Conservation (phyloP, 768 basidiomycete genomes). For the Mrakia hoshinonis region DNA sequence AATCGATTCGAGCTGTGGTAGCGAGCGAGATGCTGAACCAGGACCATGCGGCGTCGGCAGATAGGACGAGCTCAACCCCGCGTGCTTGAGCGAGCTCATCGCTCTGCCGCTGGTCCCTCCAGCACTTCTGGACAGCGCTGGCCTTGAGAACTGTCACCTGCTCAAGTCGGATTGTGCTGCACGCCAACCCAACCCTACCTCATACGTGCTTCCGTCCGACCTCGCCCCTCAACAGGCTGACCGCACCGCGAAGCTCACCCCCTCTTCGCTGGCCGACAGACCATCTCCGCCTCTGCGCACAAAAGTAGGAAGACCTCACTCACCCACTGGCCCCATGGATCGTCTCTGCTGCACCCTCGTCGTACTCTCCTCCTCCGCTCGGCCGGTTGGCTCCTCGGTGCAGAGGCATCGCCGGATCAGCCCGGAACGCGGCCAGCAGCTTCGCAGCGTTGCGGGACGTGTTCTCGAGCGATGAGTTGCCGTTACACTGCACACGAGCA, state of each 20-base stretch:
- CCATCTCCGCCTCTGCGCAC: neutral
- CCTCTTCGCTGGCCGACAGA: neutral
- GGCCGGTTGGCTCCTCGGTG: slow-evolving; percentile 19
- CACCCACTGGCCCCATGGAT: slow-evolving; percentile 25
- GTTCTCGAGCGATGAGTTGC: slow-evolving; percentile 55
- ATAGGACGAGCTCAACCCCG: too few relatives aligned
- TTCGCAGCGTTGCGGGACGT: slow-evolving; percentile 63
- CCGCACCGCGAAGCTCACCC: too few relatives aligned
- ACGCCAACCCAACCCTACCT: too few relatives aligned
- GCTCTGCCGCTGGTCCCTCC: too few relatives aligned
- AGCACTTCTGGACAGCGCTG: too few relatives aligned
- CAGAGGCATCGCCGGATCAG: neutral
- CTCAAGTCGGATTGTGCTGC: too few relatives aligned
- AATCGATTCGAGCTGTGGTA: neutral
- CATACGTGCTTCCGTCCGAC: too few relatives aligned
- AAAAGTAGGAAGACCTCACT: neutral
- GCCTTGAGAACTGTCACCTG: too few relatives aligned
- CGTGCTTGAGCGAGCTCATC: too few relatives aligned
- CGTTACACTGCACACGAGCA: slow-evolving; percentile 55
- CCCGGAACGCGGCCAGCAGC: slow-evolving; percentile 17
- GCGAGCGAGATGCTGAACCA: neutral
- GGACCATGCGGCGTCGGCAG: too few relatives aligned
- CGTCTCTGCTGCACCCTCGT: slow-evolving; percentile 22
- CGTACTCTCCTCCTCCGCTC: slow-evolving; percentile 2
- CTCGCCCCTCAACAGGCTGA: too few relatives aligned